Base-by-base conservation (phyloP, 2,329 filamentous ascomycete genomes). In the Teratosphaeria epicoccoides region DNA sequence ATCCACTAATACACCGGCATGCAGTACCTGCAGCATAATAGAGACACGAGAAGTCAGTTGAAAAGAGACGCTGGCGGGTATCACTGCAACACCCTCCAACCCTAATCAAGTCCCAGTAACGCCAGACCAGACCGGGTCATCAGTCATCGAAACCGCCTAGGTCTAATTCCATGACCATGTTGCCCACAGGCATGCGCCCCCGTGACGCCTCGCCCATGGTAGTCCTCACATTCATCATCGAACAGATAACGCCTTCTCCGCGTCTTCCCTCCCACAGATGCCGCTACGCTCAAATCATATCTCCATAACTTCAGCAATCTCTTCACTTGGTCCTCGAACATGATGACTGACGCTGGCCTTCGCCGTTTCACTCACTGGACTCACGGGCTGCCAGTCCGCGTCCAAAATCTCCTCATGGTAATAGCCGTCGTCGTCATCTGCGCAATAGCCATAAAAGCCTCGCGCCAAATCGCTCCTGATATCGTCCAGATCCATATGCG, bases 401-500 rank as follows among this genome's bases (percentile, higher is more conserved):
- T 45, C 49, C 6, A 50, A 14, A 28, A 46, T 40, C 23, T 55
- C 44, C 14, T 58, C 52, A 24, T 54, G 49, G 20, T 57, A 54
- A 45, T 50, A 40, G 14, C 60, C 56, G 14, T 58, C 54, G 9
- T 59, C 57, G 24, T 63, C 60, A 46, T 60, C 59, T 24, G 58
- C 53, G 29, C 50, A 50, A 52, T 62, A 58, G 29, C 55, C 50
- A 28, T 60, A 61, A 50, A 59, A 55, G 14, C 66, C 66, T 45
- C 65, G 61, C 28, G 61, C 61, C n/a, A 68, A 57, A 26, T 64
- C 58, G 46, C 60, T 61, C 12, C 66, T 57, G 44, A 68, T 60
- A 22, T 68, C 66, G 45, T 68, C 66, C 12, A 68, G 58, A 49
- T 64, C 62, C 55, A 64, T 65, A 49, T 63, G 60, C 12, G 64